Evolutionary conservation across 2,329 filamentous ascomycete species (phyloP).

Genomic region (Arthroderma sp.): DNA sequence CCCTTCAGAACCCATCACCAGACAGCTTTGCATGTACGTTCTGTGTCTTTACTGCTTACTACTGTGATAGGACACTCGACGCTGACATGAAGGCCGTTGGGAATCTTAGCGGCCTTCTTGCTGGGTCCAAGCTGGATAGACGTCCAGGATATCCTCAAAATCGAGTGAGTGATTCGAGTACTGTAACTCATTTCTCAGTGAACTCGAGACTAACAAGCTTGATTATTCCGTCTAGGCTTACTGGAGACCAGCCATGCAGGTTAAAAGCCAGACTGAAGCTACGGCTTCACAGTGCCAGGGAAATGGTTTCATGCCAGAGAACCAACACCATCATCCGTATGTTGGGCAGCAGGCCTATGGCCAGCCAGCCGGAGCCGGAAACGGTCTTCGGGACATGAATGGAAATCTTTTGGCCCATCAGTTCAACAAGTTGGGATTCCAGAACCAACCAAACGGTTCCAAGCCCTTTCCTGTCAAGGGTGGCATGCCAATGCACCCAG

Average conservation of each 20-base stretch:
- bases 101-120: not conserved
- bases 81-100: slow-evolving; percentile 5
- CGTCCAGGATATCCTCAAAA: slow-evolving; percentile 2
- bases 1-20: not conserved
- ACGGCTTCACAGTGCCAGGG: slow-evolving; percentile 17
- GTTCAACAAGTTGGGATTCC: slow-evolving; percentile 21
- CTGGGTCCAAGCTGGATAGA: not conserved
- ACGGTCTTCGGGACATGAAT: slow-evolving; percentile 15
- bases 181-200: no score
- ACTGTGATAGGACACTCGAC: not conserved
- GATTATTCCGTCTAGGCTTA: not conserved
- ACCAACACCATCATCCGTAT: slow-evolving; percentile 18
- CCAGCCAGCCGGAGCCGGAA: slow-evolving; percentile 11
- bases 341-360: slow-evolving; percentile 17
- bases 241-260: slow-evolving; percentile 1
- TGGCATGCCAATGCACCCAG: slow-evolving; percentile 16
- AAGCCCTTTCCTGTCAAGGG: slow-evolving; percentile 22
- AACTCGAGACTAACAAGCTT: not conserved
- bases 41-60: not conserved
- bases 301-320: slow-evolving; percentile 19
- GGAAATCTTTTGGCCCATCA: slow-evolving; percentile 17
- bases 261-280: slow-evolving; percentile 20
- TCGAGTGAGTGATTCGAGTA: slow-evolving; percentile 1
- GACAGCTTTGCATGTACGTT: not conserved
- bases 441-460: slow-evolving; percentile 19